These are phyloP conservation scores for Onygena corvina DNA, from an alignment of 2,329 filamentous ascomycete genomes.

Conservation along the genomic window DNA sequence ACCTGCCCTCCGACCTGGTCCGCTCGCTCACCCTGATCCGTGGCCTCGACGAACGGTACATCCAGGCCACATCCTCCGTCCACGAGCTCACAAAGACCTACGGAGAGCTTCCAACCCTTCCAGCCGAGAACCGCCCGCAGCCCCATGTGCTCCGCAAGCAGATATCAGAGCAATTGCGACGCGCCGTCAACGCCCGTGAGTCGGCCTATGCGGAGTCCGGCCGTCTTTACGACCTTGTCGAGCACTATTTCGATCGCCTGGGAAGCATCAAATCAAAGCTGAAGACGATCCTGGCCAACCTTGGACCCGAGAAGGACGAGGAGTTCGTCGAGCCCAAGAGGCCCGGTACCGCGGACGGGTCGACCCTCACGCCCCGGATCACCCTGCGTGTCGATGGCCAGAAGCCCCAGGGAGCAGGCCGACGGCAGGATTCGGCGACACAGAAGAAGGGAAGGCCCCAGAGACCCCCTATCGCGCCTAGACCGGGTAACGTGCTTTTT, in stretches of 20 bases:
- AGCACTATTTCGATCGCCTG: constrained; percentile 46
- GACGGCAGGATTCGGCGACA: neutral
- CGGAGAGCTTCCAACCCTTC: constrained; percentile 40
- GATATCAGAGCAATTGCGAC: constrained; percentile 45
- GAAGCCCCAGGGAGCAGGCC: constrained; percentile 13
- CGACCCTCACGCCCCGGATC: constrained; percentile 28
- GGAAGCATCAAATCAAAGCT: constrained; percentile 51
- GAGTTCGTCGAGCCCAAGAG: constrained; percentile 30
- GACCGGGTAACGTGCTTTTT: neutral
- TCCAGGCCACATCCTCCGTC: constrained; percentile 30
- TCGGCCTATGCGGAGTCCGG: constrained; percentile 45
- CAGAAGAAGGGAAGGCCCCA: constrained; percentile 4
- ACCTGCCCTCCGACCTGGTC: constrained; percentile 52
- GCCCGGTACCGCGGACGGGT: constrained; percentile 30
- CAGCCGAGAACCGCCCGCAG: constrained; percentile 40
- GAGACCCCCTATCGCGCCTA: neutral
- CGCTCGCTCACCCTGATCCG: constrained; percentile 52
- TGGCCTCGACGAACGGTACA: constrained; percentile 36
- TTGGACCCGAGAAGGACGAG: constrained; percentile 24
- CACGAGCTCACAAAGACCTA: constrained; percentile 35
- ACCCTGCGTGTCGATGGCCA: constrained; percentile 31
- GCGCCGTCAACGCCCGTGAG: constrained; percentile 45
- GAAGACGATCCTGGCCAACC: constrained; percentile 42
- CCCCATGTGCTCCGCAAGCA: constrained; percentile 41
- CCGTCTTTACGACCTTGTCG: constrained; percentile 45